Conservation (phyloP, 2,329 filamentous ascomycete species). For the Rutstroemia sydowiana region DNA sequence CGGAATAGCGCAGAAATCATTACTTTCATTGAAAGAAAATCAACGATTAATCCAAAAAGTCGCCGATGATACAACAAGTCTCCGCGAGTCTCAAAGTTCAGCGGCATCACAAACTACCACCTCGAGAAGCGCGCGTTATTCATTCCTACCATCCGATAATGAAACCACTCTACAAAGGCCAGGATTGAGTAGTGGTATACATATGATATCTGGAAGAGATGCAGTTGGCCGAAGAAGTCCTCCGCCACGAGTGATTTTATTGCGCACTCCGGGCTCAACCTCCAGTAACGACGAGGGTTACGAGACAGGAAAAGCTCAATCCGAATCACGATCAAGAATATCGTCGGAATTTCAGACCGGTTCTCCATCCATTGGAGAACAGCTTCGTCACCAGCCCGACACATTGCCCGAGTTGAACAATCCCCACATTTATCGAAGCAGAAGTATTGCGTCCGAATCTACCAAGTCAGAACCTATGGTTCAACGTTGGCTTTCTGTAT, state of each 20-base stretch:
- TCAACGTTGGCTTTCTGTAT: not conserved
- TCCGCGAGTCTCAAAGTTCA: slow-evolving; percentile 6
- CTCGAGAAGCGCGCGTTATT: not conserved
- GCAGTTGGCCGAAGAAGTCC: not conserved
- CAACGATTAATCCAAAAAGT: slow-evolving; percentile 7
- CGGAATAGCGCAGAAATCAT: slow-evolving; percentile 1
- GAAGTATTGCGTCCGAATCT: not conserved
- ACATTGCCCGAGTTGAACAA: not conserved
- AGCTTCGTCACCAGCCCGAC: too few relatives aligned
- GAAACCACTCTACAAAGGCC: not conserved
- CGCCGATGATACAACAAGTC: slow-evolving; percentile 9
- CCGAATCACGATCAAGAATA: not conserved
- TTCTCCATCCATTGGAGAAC: not conserved
- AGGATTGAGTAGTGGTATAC: not conserved
- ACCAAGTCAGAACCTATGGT: slow-evolving; percentile 1
- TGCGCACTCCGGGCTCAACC: not conserved
- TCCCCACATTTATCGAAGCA: slow-evolving; percentile 1
- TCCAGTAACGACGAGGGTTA: not conserved
- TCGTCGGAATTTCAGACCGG: not conserved
- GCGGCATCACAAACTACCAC: not conserved
- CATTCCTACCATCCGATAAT: not conserved
- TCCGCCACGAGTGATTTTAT: not conserved
- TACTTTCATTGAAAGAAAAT: slow-evolving; percentile 6
- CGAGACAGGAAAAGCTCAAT: not conserved
- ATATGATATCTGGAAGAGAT: not conserved